Evolutionary conservation across 371 early-diverging fungal species (phyloP).

Genomic region (Apophysomyces ossiformis): DNA sequence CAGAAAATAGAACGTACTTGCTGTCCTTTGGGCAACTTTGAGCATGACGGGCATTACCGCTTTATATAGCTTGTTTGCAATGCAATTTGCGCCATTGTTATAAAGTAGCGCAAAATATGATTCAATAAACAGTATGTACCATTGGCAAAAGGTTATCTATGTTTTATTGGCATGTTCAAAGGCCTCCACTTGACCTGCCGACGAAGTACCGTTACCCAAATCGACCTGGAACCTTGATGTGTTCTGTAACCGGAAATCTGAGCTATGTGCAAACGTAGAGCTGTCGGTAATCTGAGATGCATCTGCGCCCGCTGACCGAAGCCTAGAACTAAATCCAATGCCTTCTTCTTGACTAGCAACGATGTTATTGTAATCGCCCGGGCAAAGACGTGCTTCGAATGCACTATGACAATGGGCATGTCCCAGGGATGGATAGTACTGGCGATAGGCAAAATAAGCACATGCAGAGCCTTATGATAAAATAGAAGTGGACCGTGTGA

Average conservation of each 20-base stretch:
- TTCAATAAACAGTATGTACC: too few relatives aligned
- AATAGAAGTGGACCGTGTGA: neutral
- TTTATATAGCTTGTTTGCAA: too few relatives aligned
- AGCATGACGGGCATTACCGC: too few relatives aligned
- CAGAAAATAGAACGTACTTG: too few relatives aligned
- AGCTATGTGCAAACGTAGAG: neutral
- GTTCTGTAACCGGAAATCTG: neutral
- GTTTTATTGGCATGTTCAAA: neutral
- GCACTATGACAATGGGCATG: neutral
- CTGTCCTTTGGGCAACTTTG: too few relatives aligned
- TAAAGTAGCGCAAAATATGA: too few relatives aligned
- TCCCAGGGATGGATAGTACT: conserved; percentile 62
- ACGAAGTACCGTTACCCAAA: neutral
- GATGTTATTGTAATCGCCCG: neutral
- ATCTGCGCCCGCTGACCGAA: neutral
- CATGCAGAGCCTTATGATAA: conserved; percentile 48
- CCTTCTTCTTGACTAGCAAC: neutral
- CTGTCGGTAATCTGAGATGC: neutral
- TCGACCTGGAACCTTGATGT: neutral
- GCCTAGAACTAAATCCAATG: neutral
- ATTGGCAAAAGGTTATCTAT: neutral
- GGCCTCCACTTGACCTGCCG: neutral
- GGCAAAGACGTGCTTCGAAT: neutral
- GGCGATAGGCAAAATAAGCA: conserved; percentile 71
- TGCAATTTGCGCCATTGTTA: too few relatives aligned